Conservation (phyloP, 768 basidiomycete species). For the Postia placenta region DNA sequence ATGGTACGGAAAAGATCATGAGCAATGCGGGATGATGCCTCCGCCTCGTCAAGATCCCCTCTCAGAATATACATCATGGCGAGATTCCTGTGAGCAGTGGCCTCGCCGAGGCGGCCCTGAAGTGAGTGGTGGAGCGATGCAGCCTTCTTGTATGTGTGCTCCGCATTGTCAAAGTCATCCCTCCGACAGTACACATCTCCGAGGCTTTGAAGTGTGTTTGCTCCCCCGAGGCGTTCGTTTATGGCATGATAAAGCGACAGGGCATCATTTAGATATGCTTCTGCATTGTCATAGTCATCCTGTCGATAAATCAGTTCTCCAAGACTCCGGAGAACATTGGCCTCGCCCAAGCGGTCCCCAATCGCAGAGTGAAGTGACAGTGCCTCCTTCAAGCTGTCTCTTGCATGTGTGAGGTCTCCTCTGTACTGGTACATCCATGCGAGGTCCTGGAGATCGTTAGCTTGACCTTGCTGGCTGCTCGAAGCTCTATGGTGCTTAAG, state of each 20-base stretch:
- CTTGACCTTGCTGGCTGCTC: too few relatives aligned
- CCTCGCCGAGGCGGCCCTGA: background rate
- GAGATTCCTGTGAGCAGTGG: background rate
- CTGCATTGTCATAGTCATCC: background rate
- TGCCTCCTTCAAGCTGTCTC: too few relatives aligned
- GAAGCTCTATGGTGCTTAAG: too few relatives aligned
- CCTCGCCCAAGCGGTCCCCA: too few relatives aligned
- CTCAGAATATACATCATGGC: background rate
- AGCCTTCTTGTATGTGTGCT: background rate
- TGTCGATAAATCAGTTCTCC: background rate
- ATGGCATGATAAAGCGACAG: background rate
- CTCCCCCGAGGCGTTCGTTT: background rate
- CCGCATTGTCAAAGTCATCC: background rate
- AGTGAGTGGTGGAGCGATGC: background rate
- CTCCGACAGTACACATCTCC: background rate
- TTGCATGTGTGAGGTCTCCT: too few relatives aligned
- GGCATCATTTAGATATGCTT: background rate
- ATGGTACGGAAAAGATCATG: background rate
- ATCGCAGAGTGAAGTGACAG: too few relatives aligned
- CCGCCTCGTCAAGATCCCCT: background rate
- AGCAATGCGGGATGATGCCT: background rate
- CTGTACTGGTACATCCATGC: too few relatives aligned
- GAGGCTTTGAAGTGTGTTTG: background rate
- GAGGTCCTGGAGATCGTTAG: too few relatives aligned
- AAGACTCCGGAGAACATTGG: too few relatives aligned